Evolutionary conservation across 176 grass and related monocot species (phyloP), one percentile per base, ranked within the genome.

Genomic region (Oryza meyeriana): DNA sequence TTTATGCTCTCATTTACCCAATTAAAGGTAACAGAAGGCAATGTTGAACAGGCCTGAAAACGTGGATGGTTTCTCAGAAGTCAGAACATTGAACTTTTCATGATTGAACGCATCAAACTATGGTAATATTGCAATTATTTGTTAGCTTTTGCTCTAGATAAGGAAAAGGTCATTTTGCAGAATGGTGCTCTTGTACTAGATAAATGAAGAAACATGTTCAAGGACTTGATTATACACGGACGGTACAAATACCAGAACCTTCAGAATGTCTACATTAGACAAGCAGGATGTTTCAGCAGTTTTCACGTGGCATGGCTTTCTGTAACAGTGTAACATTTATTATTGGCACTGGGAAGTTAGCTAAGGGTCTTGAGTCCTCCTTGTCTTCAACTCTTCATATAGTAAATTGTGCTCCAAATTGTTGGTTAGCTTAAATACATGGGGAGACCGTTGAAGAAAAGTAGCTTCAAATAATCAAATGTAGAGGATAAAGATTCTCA

Each of bases 401-500:
- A 33, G 32, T 58, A 69, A 27, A 5, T 61, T 41, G 73, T 48
- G 29, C 58, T 57, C 59, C 22, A 71, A 77, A 72, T 66, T 44
- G 42, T 78, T 42, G 22, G 14, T 65, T 66, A 57, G 66, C 22
- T 44, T 78, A 66, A 72, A 2, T 5, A 9, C 83, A 11, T 66
- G 18, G 14, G 34, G 26, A 24, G 61, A 25, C 41, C 52, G 17
- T 77, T 1, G 2, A 42, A 65, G 72, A 85, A 84, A 85, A 59
- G 30, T 26, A 48, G 65, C n/a, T 86, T 39, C 44, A 47, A 17
- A 17, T 47, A 47, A 17, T 47, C 13, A 7, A 61, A 55, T 70
- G 22, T 71, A 50, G 26, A 57, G 66, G 58, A 77, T 83, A 72
- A 41, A 66, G 58, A 83, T 88, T 32, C 13, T 79, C 61, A 62